These are phyloP conservation scores for Pichia kudriavzevii DNA, from an alignment of 1,139 yeast species.

Conservation along the genomic window DNA sequence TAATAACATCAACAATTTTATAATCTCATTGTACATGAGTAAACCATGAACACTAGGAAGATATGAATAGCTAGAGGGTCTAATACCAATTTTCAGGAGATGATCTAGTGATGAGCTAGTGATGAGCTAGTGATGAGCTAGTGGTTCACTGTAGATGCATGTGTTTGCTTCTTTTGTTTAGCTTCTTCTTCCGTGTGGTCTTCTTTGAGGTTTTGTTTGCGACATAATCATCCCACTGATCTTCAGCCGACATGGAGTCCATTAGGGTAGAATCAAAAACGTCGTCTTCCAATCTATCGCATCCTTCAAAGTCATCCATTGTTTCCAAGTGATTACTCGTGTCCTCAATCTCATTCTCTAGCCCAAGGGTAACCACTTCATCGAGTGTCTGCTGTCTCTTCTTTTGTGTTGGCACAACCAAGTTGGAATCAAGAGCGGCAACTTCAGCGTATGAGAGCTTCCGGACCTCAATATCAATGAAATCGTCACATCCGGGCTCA, in stretches of 20 bases:
- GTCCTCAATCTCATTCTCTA: constrained; percentile 24
- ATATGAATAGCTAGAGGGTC: too few relatives aligned
- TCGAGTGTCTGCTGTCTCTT: too few relatives aligned
- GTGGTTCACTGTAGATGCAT: neutral
- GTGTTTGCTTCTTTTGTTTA: neutral
- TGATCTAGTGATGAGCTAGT: too few relatives aligned
- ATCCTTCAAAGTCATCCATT: constrained; percentile 17
- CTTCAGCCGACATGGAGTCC: constrained; percentile 5
- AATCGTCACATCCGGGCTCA: too few relatives aligned
- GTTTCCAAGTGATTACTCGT: constrained; percentile 26
- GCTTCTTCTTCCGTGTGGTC: constrained; percentile 6
- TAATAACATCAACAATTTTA: too few relatives aligned
- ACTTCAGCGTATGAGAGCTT: constrained; percentile 46
- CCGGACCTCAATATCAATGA: constrained; percentile 38
- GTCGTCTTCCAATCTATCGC: constrained; percentile 13
- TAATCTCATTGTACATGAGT: too few relatives aligned
- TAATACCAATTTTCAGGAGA: too few relatives aligned
- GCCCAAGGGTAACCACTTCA: constrained; percentile 22
- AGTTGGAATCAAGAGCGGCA: constrained; percentile 30
- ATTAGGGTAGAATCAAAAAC: neutral
- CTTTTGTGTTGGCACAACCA: neutral
- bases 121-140: too few relatives aligned
- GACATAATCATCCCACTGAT: constrained; percentile 9
- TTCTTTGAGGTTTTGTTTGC: constrained; percentile 6
- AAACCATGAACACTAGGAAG: too few relatives aligned